Base-by-base conservation (phyloP, 139 green algal genomes). In the Chlorella sorokiniana region DNA sequence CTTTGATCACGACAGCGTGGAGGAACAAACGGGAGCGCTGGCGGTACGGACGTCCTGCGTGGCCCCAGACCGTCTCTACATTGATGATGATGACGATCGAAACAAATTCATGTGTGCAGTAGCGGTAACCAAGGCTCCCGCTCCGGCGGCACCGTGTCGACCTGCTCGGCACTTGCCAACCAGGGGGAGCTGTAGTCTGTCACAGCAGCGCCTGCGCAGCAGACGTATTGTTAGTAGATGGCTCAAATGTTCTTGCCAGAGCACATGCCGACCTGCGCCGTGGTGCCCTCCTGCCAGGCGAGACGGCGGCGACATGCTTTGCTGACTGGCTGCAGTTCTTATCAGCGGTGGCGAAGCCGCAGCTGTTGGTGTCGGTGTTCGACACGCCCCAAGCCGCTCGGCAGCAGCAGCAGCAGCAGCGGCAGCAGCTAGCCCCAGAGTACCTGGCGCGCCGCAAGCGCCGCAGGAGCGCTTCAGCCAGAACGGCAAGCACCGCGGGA, bases 261-360 rank as follows among this genome's bases (percentile, higher is more conserved):
- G 78, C 67, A 27, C 33, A 35, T 10, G 65, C 65, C n/a, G 78
- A 67, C 44, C 22, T 16, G 51, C 27, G 38, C n/a, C 45, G 78
- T 2, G 33, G 78, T 5, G 22, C 33, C n/a, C 63, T 33, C 38
- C 41, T 42, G 48, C 29, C 67, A 5, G 63, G 63, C 51, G 65
- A 68, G 20, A 70, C 27, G 14, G n/a, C 40, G 9, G 35, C 48
- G 2, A 9, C 14, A 37, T 25, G n/a, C 67, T 83, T 83, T 69
- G 65, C 78, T 33, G 67, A 68, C 37, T 83, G 78, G 78, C 51
- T 83, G 25, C 20, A 4, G 37, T 83, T 77, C 51, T 51, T 83
- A 3, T 3, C 18, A 40, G 40, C 40, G 6, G 31, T n/a, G 31
- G 31, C 69, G 3, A 20, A 79, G 68, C 69, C 79, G 14, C 38